These are phyloP conservation scores for Boletus rubescentipes DNA, from an alignment of 768 basidiomycete species.

Conservation along the genomic window DNA sequence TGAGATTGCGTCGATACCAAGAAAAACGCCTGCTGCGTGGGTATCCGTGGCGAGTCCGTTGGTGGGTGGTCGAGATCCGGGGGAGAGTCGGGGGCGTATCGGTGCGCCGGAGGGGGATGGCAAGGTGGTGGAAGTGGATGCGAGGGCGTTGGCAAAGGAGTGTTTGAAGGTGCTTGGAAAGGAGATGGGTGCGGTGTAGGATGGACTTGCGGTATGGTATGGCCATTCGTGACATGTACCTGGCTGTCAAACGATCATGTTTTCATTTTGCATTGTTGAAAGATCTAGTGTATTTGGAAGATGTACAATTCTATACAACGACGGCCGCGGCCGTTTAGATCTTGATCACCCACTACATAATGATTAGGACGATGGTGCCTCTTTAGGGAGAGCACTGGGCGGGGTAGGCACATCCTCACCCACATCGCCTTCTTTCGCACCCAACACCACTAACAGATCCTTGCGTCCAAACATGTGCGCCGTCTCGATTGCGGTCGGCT, in stretches of 20 bases:
- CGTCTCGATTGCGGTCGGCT: constrained; percentile 66
- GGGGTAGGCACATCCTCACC: constrained; percentile 32
- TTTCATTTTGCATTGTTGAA: neutral
- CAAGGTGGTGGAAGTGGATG: constrained; percentile 55
- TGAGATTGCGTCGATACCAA: constrained; percentile 73
- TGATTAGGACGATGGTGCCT: neutral
- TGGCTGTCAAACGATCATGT: too few relatives aligned
- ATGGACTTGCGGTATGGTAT: too few relatives aligned
- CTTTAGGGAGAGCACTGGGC: constrained; percentile 11
- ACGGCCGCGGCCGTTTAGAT: neutral
- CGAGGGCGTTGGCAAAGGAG: constrained; percentile 60
- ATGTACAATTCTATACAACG: neutral
- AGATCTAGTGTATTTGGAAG: neutral
- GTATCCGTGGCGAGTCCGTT: constrained; percentile 29
- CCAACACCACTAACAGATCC: constrained; percentile 55
- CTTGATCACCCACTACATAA: neutral
- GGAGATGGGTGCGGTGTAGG: constrained; percentile 65
- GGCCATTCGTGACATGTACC: neutral
- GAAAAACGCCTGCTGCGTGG: constrained; percentile 70
- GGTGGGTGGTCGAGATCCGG: constrained; percentile 10
- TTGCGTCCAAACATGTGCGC: constrained; percentile 66
- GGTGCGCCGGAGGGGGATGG: constrained; percentile 20
- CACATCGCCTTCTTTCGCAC: constrained; percentile 56
- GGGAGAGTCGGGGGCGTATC: constrained; percentile 15
- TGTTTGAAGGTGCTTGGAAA: constrained; percentile 70